Evolutionary conservation across 1,139 yeast species (phyloP).

Genomic region (Arxiozyma heterogenica): DNA sequence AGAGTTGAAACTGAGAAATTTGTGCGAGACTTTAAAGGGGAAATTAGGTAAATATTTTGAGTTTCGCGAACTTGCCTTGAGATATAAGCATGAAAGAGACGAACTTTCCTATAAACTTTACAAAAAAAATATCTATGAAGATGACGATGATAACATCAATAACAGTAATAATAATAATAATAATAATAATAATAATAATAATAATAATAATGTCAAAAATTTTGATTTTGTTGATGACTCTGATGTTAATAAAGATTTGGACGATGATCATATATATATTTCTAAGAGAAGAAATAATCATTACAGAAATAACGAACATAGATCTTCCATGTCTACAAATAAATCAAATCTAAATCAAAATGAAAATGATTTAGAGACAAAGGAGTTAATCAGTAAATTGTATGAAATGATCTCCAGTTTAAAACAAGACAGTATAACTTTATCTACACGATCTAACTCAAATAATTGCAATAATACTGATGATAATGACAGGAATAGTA

Average conservation of each 20-base stretch:
- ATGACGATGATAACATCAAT: too few species aligned
- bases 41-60: constrained; percentile 8
- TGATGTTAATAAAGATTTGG: background rate
- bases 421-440: background rate
- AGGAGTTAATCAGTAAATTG: background rate
- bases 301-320: background rate
- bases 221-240: background rate
- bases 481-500: background rate
- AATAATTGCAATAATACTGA: background rate
- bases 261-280: background rate
- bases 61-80: constrained; percentile 1
- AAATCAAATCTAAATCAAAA: background rate
- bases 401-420: background rate
- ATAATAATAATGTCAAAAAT: background rate
- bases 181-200: too few species aligned
- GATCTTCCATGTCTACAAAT: background rate
- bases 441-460: background rate
- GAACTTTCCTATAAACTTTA: constrained; percentile 5
- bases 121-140: constrained; percentile 3
- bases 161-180: background rate
- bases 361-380: background rate
- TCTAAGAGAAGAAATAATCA: background rate
- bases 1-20: constrained; percentile 4
- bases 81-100: constrained; percentile 4
- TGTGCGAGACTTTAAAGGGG: constrained; percentile 6